phyloP scores from a whole-genome alignment of 164 flowering plant species.

The Taxillus chinensis region DNA sequence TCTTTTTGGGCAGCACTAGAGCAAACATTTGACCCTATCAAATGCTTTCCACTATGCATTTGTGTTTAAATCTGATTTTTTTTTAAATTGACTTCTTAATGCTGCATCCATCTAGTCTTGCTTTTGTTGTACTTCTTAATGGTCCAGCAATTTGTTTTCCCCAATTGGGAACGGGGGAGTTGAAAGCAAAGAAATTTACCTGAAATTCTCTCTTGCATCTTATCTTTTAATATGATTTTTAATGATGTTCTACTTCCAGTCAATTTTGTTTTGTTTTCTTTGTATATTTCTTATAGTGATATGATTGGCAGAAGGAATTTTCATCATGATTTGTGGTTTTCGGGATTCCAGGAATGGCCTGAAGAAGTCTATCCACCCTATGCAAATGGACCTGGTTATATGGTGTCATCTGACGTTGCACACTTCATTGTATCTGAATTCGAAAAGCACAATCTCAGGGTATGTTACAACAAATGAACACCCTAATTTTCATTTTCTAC shows the following conservation, averaged over 20 bases:
- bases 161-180: too few species aligned
- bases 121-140: too few species aligned
- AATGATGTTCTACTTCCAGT: not conserved
- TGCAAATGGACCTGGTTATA: constrained; percentile 94
- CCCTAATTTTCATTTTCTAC: not conserved
- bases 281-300: too few species aligned
- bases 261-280: not conserved
- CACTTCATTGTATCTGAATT: constrained; percentile 56
- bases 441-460: constrained; percentile 66
- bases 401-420: constrained; percentile 80
- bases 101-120: too few species aligned
- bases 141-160: too few species aligned
- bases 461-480: constrained; percentile 14
- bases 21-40: too few species aligned
- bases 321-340: not conserved
- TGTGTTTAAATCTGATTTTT: too few species aligned
- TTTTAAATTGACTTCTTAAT: too few species aligned
- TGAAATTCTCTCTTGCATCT: not conserved
- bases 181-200: too few species aligned
- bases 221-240: not conserved
- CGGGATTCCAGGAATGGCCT: constrained; percentile 8
- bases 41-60: too few species aligned
- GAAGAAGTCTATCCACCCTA: constrained; percentile 87
- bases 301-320: too few species aligned
- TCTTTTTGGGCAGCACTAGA: too few species aligned